phyloP scores from a whole-genome alignment of 805 yeast genomes.

The Myxozyma geophila region DNA sequence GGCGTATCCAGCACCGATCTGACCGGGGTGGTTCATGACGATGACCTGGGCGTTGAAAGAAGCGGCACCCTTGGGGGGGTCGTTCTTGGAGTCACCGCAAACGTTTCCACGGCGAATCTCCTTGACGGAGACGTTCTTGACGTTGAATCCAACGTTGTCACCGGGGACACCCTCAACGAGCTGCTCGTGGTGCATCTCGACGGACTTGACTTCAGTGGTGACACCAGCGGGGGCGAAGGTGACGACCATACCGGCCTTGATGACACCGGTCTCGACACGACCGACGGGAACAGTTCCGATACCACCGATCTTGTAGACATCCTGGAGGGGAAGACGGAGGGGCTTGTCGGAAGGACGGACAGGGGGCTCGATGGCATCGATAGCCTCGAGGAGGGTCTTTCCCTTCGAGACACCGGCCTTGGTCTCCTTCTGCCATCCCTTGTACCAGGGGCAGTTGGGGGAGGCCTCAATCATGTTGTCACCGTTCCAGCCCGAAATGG shows the following conservation, averaged over 20 bases:
- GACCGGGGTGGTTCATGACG: slow-evolving; percentile 91
- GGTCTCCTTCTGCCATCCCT: slow-evolving; percentile 84
- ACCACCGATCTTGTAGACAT: slow-evolving; percentile 93
- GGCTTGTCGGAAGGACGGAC: slow-evolving; percentile 83
- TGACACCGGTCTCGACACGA: slow-evolving; percentile 90
- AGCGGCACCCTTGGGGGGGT: slow-evolving; percentile 78
- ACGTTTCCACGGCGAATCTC: slow-evolving; percentile 94
- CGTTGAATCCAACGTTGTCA: slow-evolving; percentile 90
- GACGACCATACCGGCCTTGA: slow-evolving; percentile 90
- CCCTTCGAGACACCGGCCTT: slow-evolving; percentile 72
- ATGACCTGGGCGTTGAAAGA: slow-evolving; percentile 87
- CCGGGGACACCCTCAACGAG: slow-evolving; percentile 82
- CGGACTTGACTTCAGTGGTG: slow-evolving; percentile 88
- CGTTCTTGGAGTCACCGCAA: slow-evolving; percentile 87
- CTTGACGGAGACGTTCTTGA: slow-evolving; percentile 86
- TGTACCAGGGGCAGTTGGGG: slow-evolving; percentile 83
- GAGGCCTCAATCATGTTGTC: slow-evolving; percentile 89
- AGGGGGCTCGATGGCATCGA: slow-evolving; percentile 82
- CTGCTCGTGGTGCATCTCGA: slow-evolving; percentile 86
- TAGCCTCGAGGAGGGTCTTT: slow-evolving; percentile 82
- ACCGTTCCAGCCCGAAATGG: slow-evolving; percentile 92
- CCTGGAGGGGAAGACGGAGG: slow-evolving; percentile 87
- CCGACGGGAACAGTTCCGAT: slow-evolving; percentile 93
- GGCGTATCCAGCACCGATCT: slow-evolving; percentile 86
- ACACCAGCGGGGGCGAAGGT: slow-evolving; percentile 90